Evolutionary conservation across 306 rosid genomes (phyloP).

Genomic region (Quillaja saponaria): DNA sequence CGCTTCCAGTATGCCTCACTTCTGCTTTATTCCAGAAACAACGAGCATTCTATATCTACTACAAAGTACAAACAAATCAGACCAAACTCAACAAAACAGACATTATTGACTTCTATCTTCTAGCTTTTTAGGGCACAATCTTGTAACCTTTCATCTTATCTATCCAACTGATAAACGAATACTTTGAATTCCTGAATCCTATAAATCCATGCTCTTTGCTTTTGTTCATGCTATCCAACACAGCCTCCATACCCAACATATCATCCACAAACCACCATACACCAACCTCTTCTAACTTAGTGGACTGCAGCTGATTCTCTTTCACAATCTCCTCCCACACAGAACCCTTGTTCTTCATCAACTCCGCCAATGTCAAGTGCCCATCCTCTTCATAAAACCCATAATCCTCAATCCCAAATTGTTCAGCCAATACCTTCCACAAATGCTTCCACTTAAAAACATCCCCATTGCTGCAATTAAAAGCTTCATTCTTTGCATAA

Average conservation of each 20-base stretch:
- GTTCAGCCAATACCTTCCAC: slow-evolving; percentile 70
- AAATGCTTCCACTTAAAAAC: slow-evolving; percentile 68
- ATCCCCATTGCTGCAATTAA: slow-evolving; percentile 62
- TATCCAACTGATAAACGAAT: slow-evolving; percentile 56
- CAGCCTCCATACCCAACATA: neutral
- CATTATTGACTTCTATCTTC: too few relatives aligned
- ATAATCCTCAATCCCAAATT: slow-evolving; percentile 61
- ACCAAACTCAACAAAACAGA: too few relatives aligned
- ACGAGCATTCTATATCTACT: too few relatives aligned
- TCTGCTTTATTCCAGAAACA: too few relatives aligned
- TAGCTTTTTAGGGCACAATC: slow-evolving; percentile 60
- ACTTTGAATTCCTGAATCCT: slow-evolving; percentile 69
- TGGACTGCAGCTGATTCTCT: slow-evolving; percentile 43
- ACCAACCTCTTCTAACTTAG: slow-evolving; percentile 54
- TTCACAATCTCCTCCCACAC: slow-evolving; percentile 73
- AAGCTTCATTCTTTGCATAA: slow-evolving; percentile 58
- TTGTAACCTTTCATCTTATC: slow-evolving; percentile 51
- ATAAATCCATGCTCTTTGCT: slow-evolving; percentile 65
- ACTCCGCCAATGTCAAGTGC: slow-evolving; percentile 37
- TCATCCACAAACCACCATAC: slow-evolving; percentile 58
- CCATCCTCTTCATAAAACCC: slow-evolving; percentile 58
- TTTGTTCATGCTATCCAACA: slow-evolving; percentile 57
- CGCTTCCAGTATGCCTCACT: too few relatives aligned
- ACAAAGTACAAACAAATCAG: too few relatives aligned
- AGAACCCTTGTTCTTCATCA: slow-evolving; percentile 52